Evolutionary conservation across 257 asterid genomes (phyloP).

Genomic region (Nicotiana tomentosiformis): DNA sequence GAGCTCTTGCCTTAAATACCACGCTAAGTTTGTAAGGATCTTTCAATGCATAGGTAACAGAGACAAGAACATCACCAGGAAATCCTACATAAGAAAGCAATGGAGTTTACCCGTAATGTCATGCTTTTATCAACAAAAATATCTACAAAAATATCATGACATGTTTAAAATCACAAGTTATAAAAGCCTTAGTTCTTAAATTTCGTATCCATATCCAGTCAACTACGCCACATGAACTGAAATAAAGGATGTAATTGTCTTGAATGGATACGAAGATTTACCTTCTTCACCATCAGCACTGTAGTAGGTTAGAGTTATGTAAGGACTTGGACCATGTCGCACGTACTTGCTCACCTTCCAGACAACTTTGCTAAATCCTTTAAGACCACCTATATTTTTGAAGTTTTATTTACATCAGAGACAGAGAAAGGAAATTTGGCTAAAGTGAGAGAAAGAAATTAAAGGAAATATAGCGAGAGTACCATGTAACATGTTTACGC

Average conservation of each 20-base stretch:
- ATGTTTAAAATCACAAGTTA: too few species aligned
- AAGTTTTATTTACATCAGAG: not conserved
- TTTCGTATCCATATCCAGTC: too few species aligned
- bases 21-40: slow-evolving; percentile 5
- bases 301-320: slow-evolving; percentile 49
- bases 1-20: slow-evolving; percentile 15
- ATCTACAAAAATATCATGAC: too few species aligned
- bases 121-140: too few species aligned
- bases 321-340: slow-evolving; percentile 35
- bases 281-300: slow-evolving; percentile 85
- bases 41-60: slow-evolving; percentile 7
- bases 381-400: slow-evolving; percentile 51
- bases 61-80: slow-evolving; percentile 18
- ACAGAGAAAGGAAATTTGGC: not conserved
- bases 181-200: too few species aligned
- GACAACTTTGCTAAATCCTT: slow-evolving; percentile 57
- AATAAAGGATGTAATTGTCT: not conserved
- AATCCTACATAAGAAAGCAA: slow-evolving; percentile 9
- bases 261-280: not conserved
- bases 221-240: too few species aligned
- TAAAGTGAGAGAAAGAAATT: not conserved
- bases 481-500: slow-evolving; percentile 26
- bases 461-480: not conserved
- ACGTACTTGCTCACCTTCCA: slow-evolving; percentile 58
- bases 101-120: not conserved